phyloP scores from a whole-genome alignment of 73 alveolate genomes.

The Paramecium sexaurelia region DNA sequence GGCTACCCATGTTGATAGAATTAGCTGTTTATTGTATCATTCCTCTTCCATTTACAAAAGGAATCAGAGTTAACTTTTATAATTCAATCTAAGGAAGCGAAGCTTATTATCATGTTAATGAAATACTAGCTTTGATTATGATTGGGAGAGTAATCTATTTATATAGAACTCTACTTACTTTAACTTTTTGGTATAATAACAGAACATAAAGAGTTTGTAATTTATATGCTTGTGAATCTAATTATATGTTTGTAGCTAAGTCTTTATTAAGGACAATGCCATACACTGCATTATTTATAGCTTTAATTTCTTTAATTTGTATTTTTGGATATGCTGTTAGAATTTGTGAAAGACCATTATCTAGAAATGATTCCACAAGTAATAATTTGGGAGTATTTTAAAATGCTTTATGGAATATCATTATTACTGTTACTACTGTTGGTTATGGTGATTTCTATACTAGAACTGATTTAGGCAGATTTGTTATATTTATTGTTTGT shows the following conservation, averaged over 20 bases:
- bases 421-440: conserved; percentile 93
- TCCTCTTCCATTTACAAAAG: conserved; percentile 76
- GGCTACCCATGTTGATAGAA: conserved; percentile 59
- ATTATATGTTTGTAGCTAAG: conserved; percentile 74
- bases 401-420: conserved; percentile 93
- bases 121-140: conserved; percentile 63
- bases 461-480: conserved; percentile 94
- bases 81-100: conserved; percentile 61
- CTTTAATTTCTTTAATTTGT: conserved; percentile 68
- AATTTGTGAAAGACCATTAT: conserved; percentile 77
- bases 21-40: conserved; percentile 68
- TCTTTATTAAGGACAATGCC: conserved; percentile 78
- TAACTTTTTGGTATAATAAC: conserved; percentile 72
- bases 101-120: conserved; percentile 72
- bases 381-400: conserved; percentile 52
- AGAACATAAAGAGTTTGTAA: conserved; percentile 81
- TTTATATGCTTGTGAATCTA: conserved; percentile 82
- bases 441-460: conserved; percentile 98
- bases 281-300: conserved; percentile 59
- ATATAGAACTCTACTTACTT: conserved; percentile 70
- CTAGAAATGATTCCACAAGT: conserved; percentile 14
- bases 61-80: conserved; percentile 55
- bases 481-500: conserved; percentile 90
- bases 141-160: conserved; percentile 71
- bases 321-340: conserved; percentile 75